These are phyloP conservation scores for Penstemon eatonii DNA, from an alignment of 257 asterid species.

Conservation along the genomic window DNA sequence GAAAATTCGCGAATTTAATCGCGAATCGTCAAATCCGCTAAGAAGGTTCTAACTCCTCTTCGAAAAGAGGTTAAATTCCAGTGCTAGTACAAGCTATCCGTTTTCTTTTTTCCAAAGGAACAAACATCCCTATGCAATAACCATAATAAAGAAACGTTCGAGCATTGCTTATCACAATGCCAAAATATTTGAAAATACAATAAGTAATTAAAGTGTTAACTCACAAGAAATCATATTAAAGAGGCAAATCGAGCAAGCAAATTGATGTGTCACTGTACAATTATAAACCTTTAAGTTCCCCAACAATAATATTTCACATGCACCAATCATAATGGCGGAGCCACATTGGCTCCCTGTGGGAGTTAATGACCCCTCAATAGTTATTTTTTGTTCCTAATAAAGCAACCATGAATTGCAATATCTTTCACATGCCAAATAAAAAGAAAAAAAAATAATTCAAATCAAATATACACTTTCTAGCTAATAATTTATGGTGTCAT, in stretches of 20 bases:
- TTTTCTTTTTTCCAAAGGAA: background rate
- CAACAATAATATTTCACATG: background rate
- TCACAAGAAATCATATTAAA: background rate
- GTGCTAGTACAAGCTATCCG: background rate
- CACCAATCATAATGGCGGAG: background rate
- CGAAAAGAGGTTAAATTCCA: background rate
- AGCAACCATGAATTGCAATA: no score
- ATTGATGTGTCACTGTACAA: background rate
- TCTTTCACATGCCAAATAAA: no score
- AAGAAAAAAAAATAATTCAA: no score
- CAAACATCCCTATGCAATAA: background rate
- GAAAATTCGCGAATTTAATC: no score
- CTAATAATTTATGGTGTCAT: no score
- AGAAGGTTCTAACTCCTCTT: background rate
- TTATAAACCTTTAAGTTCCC: background rate
- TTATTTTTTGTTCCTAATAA: no score
- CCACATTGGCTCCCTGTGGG: background rate
- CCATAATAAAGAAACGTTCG: background rate
- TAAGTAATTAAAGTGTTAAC: background rate
- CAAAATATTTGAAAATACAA: background rate
- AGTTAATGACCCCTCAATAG: background rate
- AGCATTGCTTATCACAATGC: background rate
- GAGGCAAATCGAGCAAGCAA: background rate
- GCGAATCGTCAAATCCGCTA: no score
- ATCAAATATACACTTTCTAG: no score